A percentile compares a stretch with the other conserved stretches of the same genome.
Conservation (phyloP, 176 grass and related monocot genomes). For the Aegilops speltoides region DNA sequence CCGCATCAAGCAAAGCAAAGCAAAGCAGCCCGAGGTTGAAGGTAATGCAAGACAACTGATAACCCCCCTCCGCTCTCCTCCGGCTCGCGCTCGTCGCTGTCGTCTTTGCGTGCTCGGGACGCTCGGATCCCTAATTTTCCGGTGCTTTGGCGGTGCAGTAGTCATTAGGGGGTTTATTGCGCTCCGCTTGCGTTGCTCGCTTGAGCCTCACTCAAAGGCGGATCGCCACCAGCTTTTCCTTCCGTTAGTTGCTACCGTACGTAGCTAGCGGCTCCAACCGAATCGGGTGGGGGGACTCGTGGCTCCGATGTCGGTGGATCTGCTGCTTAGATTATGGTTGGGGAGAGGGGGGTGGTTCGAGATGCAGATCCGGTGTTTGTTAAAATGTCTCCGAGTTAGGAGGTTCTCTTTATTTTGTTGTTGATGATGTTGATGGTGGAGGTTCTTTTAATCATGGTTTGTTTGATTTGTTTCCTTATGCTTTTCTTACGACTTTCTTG, state of each 20-base stretch:
- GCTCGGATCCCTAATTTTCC: not conserved
- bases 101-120: constrained; percentile 24
- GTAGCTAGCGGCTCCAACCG: constrained; percentile 28
- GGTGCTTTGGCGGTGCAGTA: not conserved
- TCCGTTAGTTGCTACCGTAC: constrained; percentile 17
- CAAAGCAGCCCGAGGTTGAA: not conserved
- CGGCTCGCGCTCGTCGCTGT: not conserved
- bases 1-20: constrained; percentile 25
- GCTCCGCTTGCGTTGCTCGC: not conserved
- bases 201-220: constrained; percentile 44
- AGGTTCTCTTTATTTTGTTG: not conserved
- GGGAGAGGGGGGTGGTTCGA: not conserved
- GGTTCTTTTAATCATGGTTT: not conserved
- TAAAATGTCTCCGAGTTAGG: constrained; percentile 26
- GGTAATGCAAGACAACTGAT: constrained; percentile 1
- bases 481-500: not conserved
- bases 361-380: constrained; percentile 48
- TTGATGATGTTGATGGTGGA: not conserved
- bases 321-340: constrained; percentile 14
- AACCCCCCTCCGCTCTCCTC: too few relatives aligned
- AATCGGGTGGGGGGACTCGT: constrained; percentile 8
- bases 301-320: constrained; percentile 30
- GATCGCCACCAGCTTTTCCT: not conserved
- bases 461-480: not conserved
- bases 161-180: constrained; percentile 12